Percentiles rank a stretch among this genome's conserved stretches.
These are phyloP conservation scores for Chrysochromulina parva DNA, from an alignment of 78 protist species.

Conservation along the genomic window DNA sequence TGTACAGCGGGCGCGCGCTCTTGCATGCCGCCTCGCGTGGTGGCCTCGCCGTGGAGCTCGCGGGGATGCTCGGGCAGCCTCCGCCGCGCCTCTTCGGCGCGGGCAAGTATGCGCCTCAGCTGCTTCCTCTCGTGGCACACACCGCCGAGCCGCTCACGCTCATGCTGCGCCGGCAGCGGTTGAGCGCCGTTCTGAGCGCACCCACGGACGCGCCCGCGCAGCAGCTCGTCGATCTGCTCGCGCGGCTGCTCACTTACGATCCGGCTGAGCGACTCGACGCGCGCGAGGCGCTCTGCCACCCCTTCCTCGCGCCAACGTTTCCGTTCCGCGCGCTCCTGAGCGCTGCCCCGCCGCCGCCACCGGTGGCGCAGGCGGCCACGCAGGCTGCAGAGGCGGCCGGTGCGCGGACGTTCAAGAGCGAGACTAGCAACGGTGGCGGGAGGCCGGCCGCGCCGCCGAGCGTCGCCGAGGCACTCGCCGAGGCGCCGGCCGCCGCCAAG, in stretches of 20 bases:
- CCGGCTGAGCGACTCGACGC: constrained; percentile 32
- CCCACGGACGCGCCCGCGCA: not conserved
- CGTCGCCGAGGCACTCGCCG: too few species aligned
- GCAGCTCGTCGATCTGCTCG: constrained; percentile 24
- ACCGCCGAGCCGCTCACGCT: not conserved
- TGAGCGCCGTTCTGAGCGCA: not conserved
- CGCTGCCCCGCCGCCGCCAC: too few species aligned
- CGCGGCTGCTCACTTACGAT: constrained; percentile 21
- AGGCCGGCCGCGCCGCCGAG: too few species aligned
- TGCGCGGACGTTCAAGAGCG: too few species aligned
- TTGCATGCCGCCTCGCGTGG: constrained; percentile 23
- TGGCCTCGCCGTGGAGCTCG: not conserved
- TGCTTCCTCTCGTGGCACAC: not conserved
- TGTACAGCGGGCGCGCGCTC: constrained; percentile 20
- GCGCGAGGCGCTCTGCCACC: constrained; percentile 44
- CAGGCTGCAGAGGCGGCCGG: too few species aligned
- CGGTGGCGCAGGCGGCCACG: too few species aligned
- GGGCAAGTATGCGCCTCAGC: not conserved
- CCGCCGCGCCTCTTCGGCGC: not conserved
- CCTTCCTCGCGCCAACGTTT: constrained; percentile 5
- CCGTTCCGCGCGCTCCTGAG: not conserved
- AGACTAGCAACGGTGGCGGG: too few species aligned
- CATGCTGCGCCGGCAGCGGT: not conserved
- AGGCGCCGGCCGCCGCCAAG: too few species aligned
- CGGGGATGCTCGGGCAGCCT: constrained; percentile 30